Evolutionary conservation across 176 grass and related monocot species (phyloP), one percentile per base, ranked within the genome.

Genomic region (Stipa capillata): DNA sequence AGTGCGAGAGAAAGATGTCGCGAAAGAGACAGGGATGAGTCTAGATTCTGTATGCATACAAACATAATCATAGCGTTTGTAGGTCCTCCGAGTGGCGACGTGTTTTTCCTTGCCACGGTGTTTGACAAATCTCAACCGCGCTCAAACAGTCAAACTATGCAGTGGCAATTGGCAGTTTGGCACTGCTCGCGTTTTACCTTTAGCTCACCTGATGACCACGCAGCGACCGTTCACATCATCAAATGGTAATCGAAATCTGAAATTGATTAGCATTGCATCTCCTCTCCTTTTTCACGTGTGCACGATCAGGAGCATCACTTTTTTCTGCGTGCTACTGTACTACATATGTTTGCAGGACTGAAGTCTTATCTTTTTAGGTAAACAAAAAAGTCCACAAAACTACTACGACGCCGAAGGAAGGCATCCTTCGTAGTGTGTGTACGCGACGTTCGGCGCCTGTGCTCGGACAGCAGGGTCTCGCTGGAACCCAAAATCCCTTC

Each of bases 41-140:
- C 78, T 39, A 21, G 66, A 66, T 74, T 83, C 74, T 84, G 20
- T 74, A 83, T 57, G 44, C 39, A 11, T 28, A 74, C 2, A 17
- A 14, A 18, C 50, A 23, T 63, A 51, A 76, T 76, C 77, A 41
- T 81, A 32, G 29, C 27, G 25, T 14, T 17, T 7, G 52, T 25
- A 25, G 69, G 79, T 6, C 33, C 47, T 25, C 16, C 69, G 8
- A 34, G 48, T 42, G 25, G 72, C 50, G 32, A 15, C 29, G 74
- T 72, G 47, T 65, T 28, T 34, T 60, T 15, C 6, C 3, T 25
- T 24, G 16, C 39, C 50, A 40, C 12, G 41, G 59, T 58, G 68
- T 36, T n/a, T 61, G 76, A 75, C 67, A 28, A 12, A 12, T 50
- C 32, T 15, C 10, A 25, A 5, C 18, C 11, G 15, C 66, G 5